Conservation (phyloP, 2,329 filamentous ascomycete genomes). For the Phoma sp. region DNA sequence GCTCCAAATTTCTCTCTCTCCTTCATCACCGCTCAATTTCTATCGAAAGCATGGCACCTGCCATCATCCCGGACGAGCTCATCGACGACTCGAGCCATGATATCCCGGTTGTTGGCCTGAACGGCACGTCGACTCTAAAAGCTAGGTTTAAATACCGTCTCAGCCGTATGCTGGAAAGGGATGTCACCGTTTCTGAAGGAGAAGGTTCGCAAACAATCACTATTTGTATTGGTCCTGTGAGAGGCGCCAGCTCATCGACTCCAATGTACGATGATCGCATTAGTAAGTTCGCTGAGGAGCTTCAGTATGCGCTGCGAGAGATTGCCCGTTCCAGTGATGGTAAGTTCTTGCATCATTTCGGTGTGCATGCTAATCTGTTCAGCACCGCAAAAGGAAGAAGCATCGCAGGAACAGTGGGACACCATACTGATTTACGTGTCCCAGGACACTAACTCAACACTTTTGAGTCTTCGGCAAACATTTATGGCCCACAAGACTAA, state of each 20-base stretch:
- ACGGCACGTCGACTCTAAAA: background rate
- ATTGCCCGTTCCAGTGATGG: background rate
- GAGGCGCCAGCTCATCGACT: background rate
- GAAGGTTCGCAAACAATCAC: background rate
- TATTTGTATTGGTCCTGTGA: background rate
- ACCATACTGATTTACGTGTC: background rate
- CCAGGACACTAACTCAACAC: background rate
- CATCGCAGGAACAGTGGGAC: slow-evolving; percentile 1
- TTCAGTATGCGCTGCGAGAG: background rate
- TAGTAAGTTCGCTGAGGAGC: background rate
- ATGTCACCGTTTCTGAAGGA: background rate
- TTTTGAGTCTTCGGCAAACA: background rate
- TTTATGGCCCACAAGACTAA: background rate
- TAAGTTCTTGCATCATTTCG: background rate
- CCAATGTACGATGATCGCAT: background rate
- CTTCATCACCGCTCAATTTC: background rate
- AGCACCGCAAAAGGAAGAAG: background rate
- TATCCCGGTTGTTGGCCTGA: background rate
- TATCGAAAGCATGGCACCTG: background rate
- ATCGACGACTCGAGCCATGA: background rate
- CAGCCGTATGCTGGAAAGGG: background rate
- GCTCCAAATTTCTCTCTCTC: background rate
- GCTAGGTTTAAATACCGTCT: background rate
- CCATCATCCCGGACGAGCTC: background rate
- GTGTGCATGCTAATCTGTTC: background rate